Conservation (phyloP, 2,329 filamentous ascomycete species). For the Botrytis fragariae region DNA sequence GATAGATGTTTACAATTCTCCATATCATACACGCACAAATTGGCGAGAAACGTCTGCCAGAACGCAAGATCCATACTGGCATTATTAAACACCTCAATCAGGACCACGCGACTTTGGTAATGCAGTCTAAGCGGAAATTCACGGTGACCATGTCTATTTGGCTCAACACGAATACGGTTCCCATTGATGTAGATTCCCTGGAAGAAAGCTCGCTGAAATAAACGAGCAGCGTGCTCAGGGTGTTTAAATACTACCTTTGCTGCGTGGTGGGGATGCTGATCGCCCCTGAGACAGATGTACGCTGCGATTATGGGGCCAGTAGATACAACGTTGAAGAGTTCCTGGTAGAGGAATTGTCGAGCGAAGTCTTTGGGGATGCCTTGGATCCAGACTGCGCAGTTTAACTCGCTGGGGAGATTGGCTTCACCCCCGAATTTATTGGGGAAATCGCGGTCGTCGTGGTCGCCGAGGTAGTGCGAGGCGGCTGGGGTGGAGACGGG, state of each 20-base stretch:
- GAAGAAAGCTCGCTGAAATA: fast-evolving
- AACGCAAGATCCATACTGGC: not conserved
- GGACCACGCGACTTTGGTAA: not conserved
- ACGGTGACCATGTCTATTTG: not conserved
- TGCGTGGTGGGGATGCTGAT: too few species aligned
- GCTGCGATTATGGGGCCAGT: not conserved
- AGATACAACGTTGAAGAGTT: not conserved
- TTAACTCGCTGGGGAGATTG: fast-evolving
- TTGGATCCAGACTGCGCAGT: not conserved
- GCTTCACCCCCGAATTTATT: not conserved
- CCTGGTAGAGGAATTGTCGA: not conserved
- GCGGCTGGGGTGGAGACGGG: fast-evolving
- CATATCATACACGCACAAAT: not conserved
- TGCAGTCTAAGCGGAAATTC: not conserved
- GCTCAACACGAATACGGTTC: not conserved
- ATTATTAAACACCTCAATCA: not conserved
- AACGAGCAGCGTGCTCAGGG: not conserved
- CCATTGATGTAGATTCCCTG: not conserved
- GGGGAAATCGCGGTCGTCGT: fast-evolving
- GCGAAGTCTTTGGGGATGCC: not conserved
- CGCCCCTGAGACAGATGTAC: not conserved
- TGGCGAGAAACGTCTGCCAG: not conserved
- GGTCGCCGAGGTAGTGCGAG: not conserved
- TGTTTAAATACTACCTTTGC: not conserved
- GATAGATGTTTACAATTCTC: not conserved